Evolutionary conservation across 352 stramenopile genomes (phyloP), one percentile per base, ranked within the genome.

Genomic region (Phytophthora pisi): DNA sequence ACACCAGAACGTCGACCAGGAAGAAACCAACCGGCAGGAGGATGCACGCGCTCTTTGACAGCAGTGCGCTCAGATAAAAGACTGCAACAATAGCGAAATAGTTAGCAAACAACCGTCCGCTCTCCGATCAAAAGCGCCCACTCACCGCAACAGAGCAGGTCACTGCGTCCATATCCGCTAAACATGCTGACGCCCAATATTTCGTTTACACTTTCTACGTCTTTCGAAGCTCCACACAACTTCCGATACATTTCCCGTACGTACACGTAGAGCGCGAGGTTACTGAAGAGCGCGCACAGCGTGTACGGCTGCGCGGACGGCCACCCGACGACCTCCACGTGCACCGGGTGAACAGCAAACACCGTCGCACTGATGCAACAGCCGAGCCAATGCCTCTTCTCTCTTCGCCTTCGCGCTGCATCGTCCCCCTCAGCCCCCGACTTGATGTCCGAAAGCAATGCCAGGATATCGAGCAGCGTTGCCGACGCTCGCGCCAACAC

Each of bases 291-390:
- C 4, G 74, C 73, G 5, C 77, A 76, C 13, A 91, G 68, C 2
- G 84, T 64, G 51, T 95, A 93, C 1, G 86, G 83, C 61, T 93
- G 81, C 1, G 79, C 82, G 0, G 84, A 93, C 26, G 84, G 79
- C 84, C 86, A 94, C 10, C 53, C 81, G 24, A 94, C 68, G 30
- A 92, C 74, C 45, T 94, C 84, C 26, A 90, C 76, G 43, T 90
- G 67, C 38, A 89, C 62, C 7, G 86, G 86, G 38, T 95, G 86
- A 4, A 90, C 66, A 11, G 68, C 66, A 57, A 81, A 92, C n/a
- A 91, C 8, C 43, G 78, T 58, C 16, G 78, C 63, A 43, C 74
- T 85, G 38, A 92, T 47, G 1, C 75, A 63, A 51, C 75, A 87
- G 18, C 76, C 72, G 6, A 62, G 47, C 26, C 28, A 67, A 38